Conservation (phyloP, 345 rosid genomes). For the Triadica sebifera region DNA sequence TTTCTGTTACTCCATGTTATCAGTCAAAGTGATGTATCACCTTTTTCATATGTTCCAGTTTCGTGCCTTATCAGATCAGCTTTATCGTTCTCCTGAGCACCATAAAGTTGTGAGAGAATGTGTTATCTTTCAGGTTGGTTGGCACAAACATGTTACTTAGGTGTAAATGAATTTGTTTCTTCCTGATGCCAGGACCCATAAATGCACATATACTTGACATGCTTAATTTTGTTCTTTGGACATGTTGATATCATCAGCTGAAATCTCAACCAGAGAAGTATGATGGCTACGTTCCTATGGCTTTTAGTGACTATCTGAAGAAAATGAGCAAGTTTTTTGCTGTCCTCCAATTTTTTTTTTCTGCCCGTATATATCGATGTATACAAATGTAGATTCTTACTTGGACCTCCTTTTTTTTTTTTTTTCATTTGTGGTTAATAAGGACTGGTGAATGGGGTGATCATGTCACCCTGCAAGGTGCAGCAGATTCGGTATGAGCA, state of each 20-base stretch:
- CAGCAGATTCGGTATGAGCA: no score
- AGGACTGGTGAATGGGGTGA: constrained; percentile 76
- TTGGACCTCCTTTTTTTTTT: neutral
- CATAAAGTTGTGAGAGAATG: constrained; percentile 71
- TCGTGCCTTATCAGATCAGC: constrained; percentile 84
- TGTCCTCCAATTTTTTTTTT: constrained; percentile 7
- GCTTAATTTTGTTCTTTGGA: neutral
- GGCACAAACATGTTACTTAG: neutral
- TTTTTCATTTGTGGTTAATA: neutral
- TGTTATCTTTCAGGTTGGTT: constrained; percentile 64
- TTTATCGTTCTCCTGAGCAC: constrained; percentile 71
- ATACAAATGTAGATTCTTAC: neutral
- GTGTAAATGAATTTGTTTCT: neutral
- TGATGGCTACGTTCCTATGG: constrained; percentile 57
- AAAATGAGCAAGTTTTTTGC: constrained; percentile 49
- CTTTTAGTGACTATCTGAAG: constrained; percentile 53
- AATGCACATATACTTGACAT: no score
- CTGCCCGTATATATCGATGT: neutral
- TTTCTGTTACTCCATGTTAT: neutral
- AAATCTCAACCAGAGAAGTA: constrained; percentile 42
- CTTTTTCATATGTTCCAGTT: constrained; percentile 48
- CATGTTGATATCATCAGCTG: constrained; percentile 39
- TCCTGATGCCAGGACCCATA: neutral
- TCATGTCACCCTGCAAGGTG: constrained; percentile 32
- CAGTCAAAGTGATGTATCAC: constrained; percentile 10